phyloP scores from a whole-genome alignment of 305 asterid species.

The Rubia peregrina region DNA sequence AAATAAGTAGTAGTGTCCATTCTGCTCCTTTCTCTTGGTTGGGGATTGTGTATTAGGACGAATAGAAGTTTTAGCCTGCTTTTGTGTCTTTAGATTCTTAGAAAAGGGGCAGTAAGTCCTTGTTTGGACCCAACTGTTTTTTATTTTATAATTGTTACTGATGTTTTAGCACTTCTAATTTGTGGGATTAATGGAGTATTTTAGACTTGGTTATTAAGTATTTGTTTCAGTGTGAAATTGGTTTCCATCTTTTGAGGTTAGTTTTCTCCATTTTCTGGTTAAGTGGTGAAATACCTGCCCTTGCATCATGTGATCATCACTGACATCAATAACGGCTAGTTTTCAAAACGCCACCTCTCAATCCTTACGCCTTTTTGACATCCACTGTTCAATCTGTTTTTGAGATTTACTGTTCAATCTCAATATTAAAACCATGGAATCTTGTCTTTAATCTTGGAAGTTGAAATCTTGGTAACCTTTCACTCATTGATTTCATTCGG shows the following conservation, averaged over 20 bases:
- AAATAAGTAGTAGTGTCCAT: slow-evolving; percentile 26
- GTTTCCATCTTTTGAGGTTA: not conserved
- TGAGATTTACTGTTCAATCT: too few species aligned
- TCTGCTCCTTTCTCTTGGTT: slow-evolving; percentile 30
- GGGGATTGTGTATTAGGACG: slow-evolving; percentile 42
- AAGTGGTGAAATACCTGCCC: not conserved
- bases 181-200: slow-evolving; percentile 26
- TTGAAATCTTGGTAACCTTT: too few species aligned
- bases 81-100: slow-evolving; percentile 29
- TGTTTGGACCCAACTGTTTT: slow-evolving; percentile 28
- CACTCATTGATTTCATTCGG: too few species aligned
- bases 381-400: too few species aligned
- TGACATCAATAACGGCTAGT: not conserved
- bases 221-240: slow-evolving; percentile 7
- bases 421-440: too few species aligned
- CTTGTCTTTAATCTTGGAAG: too few species aligned
- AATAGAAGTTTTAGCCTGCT: slow-evolving; percentile 30
- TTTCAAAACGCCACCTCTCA: not conserved
- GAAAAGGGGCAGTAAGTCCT: slow-evolving; percentile 29
- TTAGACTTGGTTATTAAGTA: slow-evolving; percentile 1
- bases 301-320: not conserved
- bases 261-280: not conserved
- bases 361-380: too few species aligned
- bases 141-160: slow-evolving; percentile 30
- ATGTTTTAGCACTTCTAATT: slow-evolving; percentile 24